Conservation (phyloP, 2,329 filamentous ascomycete species). For the Colletotrichum musicola region DNA sequence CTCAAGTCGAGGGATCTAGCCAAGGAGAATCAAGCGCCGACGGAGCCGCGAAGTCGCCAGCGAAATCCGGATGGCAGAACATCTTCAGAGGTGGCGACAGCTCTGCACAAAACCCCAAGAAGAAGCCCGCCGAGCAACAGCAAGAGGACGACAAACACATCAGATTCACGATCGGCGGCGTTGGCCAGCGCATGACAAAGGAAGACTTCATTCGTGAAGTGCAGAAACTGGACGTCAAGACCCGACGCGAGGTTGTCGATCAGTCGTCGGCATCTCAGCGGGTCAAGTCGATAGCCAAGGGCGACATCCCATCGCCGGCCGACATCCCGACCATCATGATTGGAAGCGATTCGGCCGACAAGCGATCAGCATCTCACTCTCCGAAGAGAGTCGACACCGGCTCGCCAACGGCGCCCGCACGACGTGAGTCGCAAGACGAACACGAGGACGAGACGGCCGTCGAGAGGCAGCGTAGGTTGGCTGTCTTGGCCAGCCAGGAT, state of each 20-base stretch:
- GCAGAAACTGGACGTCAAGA: slow-evolving; percentile 76
- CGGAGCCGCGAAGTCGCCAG: slow-evolving; percentile 53
- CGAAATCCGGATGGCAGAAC: slow-evolving; percentile 64
- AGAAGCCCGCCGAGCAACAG: slow-evolving; percentile 55
- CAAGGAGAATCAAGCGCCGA: slow-evolving; percentile 48
- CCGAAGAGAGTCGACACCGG: slow-evolving; percentile 22
- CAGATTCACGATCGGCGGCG: slow-evolving; percentile 80
- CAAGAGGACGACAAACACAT: slow-evolving; percentile 78
- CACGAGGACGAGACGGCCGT: slow-evolving; percentile 73
- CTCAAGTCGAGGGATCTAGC: slow-evolving; percentile 45
- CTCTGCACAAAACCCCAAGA: slow-evolving; percentile 54
- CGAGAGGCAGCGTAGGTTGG: slow-evolving; percentile 75
- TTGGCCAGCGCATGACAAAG: slow-evolving; percentile 83
- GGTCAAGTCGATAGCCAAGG: slow-evolving; percentile 63
- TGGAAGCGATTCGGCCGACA: slow-evolving; percentile 19
- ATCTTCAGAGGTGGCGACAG: slow-evolving; percentile 56
- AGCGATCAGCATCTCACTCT: slow-evolving; percentile 9
- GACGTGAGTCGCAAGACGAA: slow-evolving; percentile 31
- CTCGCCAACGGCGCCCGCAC: neutral
- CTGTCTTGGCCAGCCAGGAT: slow-evolving; percentile 59
- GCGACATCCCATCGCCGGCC: slow-evolving; percentile 45
- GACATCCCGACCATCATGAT: slow-evolving; percentile 30
- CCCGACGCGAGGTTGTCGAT: slow-evolving; percentile 67
- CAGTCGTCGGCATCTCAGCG: slow-evolving; percentile 61
- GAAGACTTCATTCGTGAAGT: slow-evolving; percentile 83